Evolutionary conservation across 2,329 filamentous ascomycete species (phyloP).

Genomic region (Alternaria brassicicola): DNA sequence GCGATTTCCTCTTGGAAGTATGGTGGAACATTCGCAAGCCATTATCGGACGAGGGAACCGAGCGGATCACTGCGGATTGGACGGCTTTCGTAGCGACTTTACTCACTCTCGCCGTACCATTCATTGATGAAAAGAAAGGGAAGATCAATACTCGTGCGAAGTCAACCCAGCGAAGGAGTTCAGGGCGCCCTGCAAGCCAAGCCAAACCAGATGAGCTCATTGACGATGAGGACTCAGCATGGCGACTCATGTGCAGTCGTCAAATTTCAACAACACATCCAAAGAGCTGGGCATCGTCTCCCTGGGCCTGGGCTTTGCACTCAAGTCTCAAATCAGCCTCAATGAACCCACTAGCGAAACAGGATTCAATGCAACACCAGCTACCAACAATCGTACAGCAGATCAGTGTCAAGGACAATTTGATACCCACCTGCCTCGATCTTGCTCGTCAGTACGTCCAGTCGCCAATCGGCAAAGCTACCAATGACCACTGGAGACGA

Average conservation of each 20-base stretch:
- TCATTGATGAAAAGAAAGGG: slow-evolving; percentile 39
- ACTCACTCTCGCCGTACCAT: slow-evolving; percentile 47
- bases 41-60: slow-evolving; percentile 17
- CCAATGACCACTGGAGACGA: slow-evolving; percentile 61
- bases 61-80: slow-evolving; percentile 40
- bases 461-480: slow-evolving; percentile 43
- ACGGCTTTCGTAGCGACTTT: slow-evolving; percentile 50
- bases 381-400: slow-evolving; percentile 31
- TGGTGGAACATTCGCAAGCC: slow-evolving; percentile 48
- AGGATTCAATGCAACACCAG: slow-evolving; percentile 19
- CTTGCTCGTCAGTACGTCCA: slow-evolving; percentile 45
- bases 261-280: slow-evolving; percentile 31
- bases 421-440: slow-evolving; percentile 37
- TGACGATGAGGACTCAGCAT: slow-evolving; percentile 38
- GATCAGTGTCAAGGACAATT: slow-evolving; percentile 35
- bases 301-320: slow-evolving; percentile 46
- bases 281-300: slow-evolving; percentile 40
- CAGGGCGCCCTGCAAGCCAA: slow-evolving; percentile 30
- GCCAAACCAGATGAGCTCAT: slow-evolving; percentile 30
- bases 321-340: slow-evolving; percentile 29
- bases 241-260: slow-evolving; percentile 43
- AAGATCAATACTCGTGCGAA: slow-evolving; percentile 29
- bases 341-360: slow-evolving; percentile 33
- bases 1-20: slow-evolving; percentile 46
- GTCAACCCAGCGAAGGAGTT: slow-evolving; percentile 30